phyloP scores from a whole-genome alignment of 192 early-diverging fungal species.

The Entrophospora sp. region DNA sequence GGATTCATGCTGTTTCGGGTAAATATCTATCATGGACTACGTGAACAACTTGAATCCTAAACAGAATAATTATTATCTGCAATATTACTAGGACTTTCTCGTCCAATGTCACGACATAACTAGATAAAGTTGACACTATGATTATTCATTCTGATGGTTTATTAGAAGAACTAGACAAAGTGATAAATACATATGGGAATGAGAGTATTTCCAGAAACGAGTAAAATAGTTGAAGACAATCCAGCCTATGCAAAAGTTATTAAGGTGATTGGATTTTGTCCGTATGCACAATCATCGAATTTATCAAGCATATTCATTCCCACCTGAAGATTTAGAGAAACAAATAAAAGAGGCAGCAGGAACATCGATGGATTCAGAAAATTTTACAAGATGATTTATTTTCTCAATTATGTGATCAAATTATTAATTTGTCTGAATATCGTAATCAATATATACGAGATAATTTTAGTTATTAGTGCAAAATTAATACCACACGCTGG shows the following conservation, averaged over 20 bases:
- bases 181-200: constrained; percentile 89
- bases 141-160: constrained; percentile 97
- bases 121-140: constrained; percentile 99
- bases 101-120: constrained; percentile 98
- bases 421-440: constrained; percentile 93
- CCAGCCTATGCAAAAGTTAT: constrained; percentile 77
- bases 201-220: constrained; percentile 91
- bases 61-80: constrained; percentile 81
- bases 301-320: constrained; percentile 81
- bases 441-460: constrained; percentile 94
- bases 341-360: constrained; percentile 96
- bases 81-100: constrained; percentile 97
- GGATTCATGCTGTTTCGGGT: constrained; percentile 69
- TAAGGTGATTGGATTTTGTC: neutral
- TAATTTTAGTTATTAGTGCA: constrained; percentile 97
- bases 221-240: constrained; percentile 92
- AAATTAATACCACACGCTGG: constrained; percentile 97
- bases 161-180: constrained; percentile 98
- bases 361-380: constrained; percentile 98
- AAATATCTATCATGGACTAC: constrained; percentile 93
- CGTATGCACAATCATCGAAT: constrained; percentile 53
- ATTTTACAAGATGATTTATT: constrained; percentile 97
- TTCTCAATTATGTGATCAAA: constrained; percentile 86
- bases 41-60: constrained; percentile 83
- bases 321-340: constrained; percentile 68